Evolutionary conservation across 2,329 filamentous ascomycete genomes (phyloP).

Genomic region (Colletotrichum somersetense): DNA sequence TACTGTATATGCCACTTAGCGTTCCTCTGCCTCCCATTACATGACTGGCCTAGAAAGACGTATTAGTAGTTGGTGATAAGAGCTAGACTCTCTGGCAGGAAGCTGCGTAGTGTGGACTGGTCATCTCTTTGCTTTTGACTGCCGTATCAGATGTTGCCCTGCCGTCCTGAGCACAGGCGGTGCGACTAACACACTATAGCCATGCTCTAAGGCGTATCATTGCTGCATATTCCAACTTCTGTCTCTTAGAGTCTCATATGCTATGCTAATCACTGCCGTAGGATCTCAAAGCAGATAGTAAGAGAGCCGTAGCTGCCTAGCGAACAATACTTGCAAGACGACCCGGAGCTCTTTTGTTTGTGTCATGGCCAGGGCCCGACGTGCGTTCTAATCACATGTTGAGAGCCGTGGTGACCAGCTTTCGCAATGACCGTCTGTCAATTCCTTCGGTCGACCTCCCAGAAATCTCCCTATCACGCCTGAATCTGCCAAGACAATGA

Average conservation of each 20-base stretch:
- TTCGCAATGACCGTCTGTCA: conserved; percentile 3
- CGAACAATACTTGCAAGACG: conserved; percentile 1
- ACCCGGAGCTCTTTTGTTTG: neutral
- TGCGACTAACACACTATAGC: neutral
- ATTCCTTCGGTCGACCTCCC: neutral
- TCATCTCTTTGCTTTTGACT: conserved; percentile 21
- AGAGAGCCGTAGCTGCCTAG: neutral
- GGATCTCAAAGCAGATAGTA: neutral
- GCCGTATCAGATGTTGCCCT: conserved; percentile 19
- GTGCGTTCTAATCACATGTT: conserved; percentile 35
- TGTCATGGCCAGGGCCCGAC: conserved; percentile 1
- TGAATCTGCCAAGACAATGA: neutral
- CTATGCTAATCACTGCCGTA: neutral
- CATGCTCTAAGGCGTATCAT: neutral
- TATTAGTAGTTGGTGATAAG: conserved; percentile 17
- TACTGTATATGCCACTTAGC: neutral
- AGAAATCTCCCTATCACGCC: too few relatives aligned
- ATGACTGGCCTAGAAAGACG: neutral
- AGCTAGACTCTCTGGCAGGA: neutral
- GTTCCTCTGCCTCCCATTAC: neutral
- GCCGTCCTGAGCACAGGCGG: neutral
- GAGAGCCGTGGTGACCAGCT: conserved; percentile 2
- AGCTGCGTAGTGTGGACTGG: neutral
- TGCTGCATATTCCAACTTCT: conserved; percentile 2
- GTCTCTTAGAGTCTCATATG: conserved; percentile 15